Base-by-base conservation (phyloP, 768 basidiomycete species). In the Calocybe indica region DNA sequence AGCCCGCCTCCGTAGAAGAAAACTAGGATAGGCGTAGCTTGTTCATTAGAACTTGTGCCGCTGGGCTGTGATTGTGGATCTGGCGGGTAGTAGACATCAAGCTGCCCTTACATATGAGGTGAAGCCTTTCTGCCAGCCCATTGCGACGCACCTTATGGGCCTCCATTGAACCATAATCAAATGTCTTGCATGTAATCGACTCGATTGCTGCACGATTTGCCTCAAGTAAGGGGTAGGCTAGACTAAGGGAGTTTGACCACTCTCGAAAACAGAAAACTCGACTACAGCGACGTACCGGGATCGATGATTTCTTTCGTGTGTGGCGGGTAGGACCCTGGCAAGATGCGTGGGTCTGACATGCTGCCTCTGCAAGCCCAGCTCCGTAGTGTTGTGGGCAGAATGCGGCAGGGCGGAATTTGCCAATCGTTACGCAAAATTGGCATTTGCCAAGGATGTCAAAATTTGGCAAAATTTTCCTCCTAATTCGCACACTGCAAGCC, bases 1-100 rank as follows among this genome's bases (percentile, higher is more conserved):
- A 62, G 49, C 6, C 61, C 57, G 30, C 61, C 61, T 7, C 59
- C 61, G 42, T 61, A 57, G 46, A 59, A 56, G 52, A 60, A 62
- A 10, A 61, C 43, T 13, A 62, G 51, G 37, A 57, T 56, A 1
- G 59, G 58, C 1, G 10, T 28, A 10, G 11, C 6, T 22, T 22
- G 22, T 43, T 40, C 12, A 12, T 3, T 3, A 28, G 15, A 22
- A 15, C 37, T 15, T 22, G 22, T 22, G 22, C 22, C 22, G 4
- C 22, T 22, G 22, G 22, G 22, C 22, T 22, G 22, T 22, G 22
- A 22, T 32, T 37, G 15, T 10, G 39, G 39, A 14, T 49, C 15
- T 35, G 42, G 30, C 5, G 48, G 57, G 37, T 59, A 58, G 45
- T 59, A 62, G n/a, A 62, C 51, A 43, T 62, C 60, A 40, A 62